Base-by-base conservation (phyloP, 2,329 filamentous ascomycete genomes). In the Colletotrichum neosansevieriae region DNA sequence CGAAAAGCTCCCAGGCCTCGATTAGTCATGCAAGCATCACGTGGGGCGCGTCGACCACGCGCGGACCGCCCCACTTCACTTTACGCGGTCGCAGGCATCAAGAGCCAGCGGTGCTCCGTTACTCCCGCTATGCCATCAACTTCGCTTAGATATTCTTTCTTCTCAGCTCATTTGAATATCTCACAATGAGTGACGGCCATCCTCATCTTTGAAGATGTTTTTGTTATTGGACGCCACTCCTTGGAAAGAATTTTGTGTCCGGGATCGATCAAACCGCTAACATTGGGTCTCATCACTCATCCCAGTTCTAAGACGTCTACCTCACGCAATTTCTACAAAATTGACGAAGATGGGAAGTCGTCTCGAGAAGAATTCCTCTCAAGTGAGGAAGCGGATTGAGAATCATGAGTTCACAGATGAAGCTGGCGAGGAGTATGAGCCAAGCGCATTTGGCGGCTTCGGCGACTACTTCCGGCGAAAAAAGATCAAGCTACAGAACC, bases 401-500 rank as follows among this genome's bases (percentile, higher is more conserved):
- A 76, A 75, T 15, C 89, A 97, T 79, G 87, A 85, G 2, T 98
- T 98, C 77, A 84, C 91, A 2, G 86, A 92, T 75, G 62, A 98
- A 77, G 87, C 87, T 24, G 95, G 96, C 65, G 95, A 98, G 66
- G 97, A 99, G 78, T 99, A 99, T 78, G 90, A 91, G 67, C 88
- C 85, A 2, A 98, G 94, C 71, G 88, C 88, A 59, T 99, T 98
- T 79, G 93, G 94, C 29, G 95, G 94, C 9, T 97, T 98, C 75
- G 81, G 85, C 24, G 95, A 98, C 76, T 99, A 98, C 79, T 97
- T 98, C 77, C 88, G 94, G 57, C 91, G 94, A 63, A 99, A 99
- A 84, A 98, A 97, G 84, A 90, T 97, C 79, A 99, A 99, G 77
- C 86, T 99, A 3, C 96, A 98, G 79, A 99, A 99, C 75, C 87